These are phyloP conservation scores for Agaricus subrufescens DNA, from an alignment of 768 basidiomycete genomes.

Conservation along the genomic window DNA sequence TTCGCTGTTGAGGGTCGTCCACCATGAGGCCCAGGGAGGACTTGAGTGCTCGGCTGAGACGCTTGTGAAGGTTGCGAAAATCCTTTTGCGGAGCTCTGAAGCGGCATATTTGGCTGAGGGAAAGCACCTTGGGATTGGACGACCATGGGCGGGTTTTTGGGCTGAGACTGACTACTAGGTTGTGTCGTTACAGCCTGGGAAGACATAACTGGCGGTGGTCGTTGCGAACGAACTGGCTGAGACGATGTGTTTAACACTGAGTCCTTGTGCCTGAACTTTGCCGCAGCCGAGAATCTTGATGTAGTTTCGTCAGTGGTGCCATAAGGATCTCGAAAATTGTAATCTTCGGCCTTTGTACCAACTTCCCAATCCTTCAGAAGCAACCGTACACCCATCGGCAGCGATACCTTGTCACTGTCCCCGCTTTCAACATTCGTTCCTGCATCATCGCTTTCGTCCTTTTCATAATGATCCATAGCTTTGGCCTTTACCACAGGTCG, in stretches of 20 bases:
- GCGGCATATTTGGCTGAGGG: background rate
- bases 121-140: slow-evolving; percentile 7
- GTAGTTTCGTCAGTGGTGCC: slow-evolving; percentile 20
- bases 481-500: slow-evolving; percentile 37
- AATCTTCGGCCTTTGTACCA: slow-evolving; percentile 45
- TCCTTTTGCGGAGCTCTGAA: slow-evolving; percentile 2
- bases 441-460: slow-evolving; percentile 15
- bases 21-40: slow-evolving; percentile 67
- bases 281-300: background rate
- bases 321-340: slow-evolving; percentile 55
- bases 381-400: slow-evolving; percentile 53
- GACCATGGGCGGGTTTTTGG: background rate
- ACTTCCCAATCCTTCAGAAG: slow-evolving; percentile 68
- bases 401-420: slow-evolving; percentile 10
- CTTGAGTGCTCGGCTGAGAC: slow-evolving; percentile 59
- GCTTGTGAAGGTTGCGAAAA: slow-evolving; percentile 30
- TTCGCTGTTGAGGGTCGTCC: slow-evolving; percentile 46
- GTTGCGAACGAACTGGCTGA: background rate
- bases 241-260: background rate
- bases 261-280: background rate
- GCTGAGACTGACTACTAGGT: background rate
- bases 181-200: background rate
- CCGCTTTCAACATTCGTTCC: slow-evolving; percentile 6
- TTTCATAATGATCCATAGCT: slow-evolving; percentile 22
- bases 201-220: slow-evolving; percentile 5